These are phyloP conservation scores for Macadamia tetraphylla DNA, from an alignment of 164 flowering plant genomes.

Conservation along the genomic window DNA sequence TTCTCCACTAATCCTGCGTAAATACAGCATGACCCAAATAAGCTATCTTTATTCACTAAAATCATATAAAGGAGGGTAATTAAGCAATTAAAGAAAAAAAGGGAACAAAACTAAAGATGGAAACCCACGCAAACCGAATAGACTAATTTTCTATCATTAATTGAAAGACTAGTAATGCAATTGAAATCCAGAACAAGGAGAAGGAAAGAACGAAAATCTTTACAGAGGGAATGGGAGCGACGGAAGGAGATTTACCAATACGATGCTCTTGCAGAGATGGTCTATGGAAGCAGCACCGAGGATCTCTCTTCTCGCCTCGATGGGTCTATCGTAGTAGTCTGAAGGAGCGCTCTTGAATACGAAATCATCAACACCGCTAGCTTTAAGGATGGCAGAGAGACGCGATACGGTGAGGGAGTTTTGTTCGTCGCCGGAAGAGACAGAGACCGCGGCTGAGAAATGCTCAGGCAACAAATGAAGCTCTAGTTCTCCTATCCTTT, in stretches of 20 bases:
- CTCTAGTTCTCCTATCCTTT: conserved; percentile 49
- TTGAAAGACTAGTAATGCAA: neutral
- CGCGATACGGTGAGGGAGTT: conserved; percentile 43
- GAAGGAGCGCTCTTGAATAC: conserved; percentile 65
- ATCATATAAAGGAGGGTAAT: too few species aligned
- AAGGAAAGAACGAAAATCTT: neutral
- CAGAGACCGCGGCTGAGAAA: conserved; percentile 14
- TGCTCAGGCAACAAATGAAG: conserved; percentile 18
- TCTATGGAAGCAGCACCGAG: conserved; percentile 68
- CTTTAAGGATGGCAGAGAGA: conserved; percentile 60
- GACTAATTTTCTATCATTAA: too few species aligned
- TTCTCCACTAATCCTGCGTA: neutral
- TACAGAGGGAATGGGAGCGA: neutral
- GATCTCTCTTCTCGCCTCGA: conserved; percentile 61
- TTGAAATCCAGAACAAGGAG: neutral
- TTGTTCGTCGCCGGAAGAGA: conserved; percentile 12
- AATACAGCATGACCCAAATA: neutral
- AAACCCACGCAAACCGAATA: too few species aligned
- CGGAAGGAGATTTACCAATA: conserved; percentile 39
- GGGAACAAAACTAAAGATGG: too few species aligned
- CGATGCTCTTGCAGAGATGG: conserved; percentile 98
- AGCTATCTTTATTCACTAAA: too few species aligned
- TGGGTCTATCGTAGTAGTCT: conserved; percentile 78
- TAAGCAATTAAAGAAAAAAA: too few species aligned
- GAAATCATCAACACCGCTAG: conserved; percentile 60